Base-by-base conservation (phyloP, 139 green algal species). In the Volvox reticuliferus region DNA sequence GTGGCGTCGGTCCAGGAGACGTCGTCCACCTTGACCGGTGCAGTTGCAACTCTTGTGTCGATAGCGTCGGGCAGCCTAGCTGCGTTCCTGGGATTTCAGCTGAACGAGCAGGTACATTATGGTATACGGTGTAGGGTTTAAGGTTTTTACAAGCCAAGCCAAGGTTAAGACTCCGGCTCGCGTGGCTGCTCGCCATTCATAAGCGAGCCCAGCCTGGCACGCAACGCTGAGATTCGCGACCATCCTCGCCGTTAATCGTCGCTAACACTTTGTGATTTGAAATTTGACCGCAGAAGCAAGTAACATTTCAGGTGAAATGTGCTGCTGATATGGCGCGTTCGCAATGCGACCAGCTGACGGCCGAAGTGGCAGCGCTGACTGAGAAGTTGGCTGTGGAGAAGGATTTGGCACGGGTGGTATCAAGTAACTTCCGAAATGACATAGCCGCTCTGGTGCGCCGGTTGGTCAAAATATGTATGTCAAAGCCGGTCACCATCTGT, bases 101-200 rank as follows among this genome's bases (percentile, higher is more conserved):
- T 83, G 17, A 77, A 76, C 21, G 71, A 83, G 86, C 86, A 90
- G 86, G 85, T 89, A 67, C 62, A 63, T 55, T 13, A 75, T 17
- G 61, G 36, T 22, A 12, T 24, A 86, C 26, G 12, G 79, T 26
- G 68, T 36, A 26, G 17, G 77, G 1, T 21, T 18, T 14, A 22
- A 12, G 21, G 6, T 50, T 16, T 30, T 12, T 2, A 67, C n/a
- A 67, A 0, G 33, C 24, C 36, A 0, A 1, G 12, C 44, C 44
- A 9, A 55, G 44, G 44, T 55, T 55, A n/a, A n/a, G n/a, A n/a
- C n/a, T 55, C 44, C 9, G 5, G 44, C 44, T 55, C 44, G 9
- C 5, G 44, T 9, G 5, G 44, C 44, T 55, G 44, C 44, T 55
- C 5, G 44, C 9, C 44, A 55, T 55, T 55, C 5, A 55, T n/a